phyloP scores from a whole-genome alignment of 345 rosid species.

The Garcia nutans region DNA sequence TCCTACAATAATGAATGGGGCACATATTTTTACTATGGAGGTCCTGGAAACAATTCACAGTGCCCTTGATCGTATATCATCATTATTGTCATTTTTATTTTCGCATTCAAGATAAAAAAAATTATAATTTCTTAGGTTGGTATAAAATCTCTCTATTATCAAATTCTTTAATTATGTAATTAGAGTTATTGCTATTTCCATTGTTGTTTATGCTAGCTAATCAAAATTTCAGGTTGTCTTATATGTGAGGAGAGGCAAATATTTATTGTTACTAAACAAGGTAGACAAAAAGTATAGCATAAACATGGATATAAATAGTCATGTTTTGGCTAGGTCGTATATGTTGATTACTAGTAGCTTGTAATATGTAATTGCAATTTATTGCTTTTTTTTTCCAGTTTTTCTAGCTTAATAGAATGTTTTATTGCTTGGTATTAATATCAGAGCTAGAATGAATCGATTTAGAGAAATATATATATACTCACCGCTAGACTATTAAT shows the following conservation, averaged over 20 bases:
- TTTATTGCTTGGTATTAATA: too few relatives aligned
- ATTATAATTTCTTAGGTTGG: neutral
- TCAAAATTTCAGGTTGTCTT: constrained; percentile 1
- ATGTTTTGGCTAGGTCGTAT: constrained; percentile 18
- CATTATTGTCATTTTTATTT: neutral
- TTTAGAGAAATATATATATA: too few relatives aligned
- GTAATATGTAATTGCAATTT: neutral
- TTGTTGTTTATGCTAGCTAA: constrained; percentile 30
- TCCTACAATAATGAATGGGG: constrained; percentile 85
- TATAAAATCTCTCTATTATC: neutral
- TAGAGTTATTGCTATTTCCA: constrained; percentile 29
- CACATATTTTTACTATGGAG: constrained; percentile 86
- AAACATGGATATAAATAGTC: constrained; percentile 41
- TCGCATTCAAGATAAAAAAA: neutral
- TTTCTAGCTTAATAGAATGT: too few relatives aligned
- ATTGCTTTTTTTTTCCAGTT: too few relatives aligned
- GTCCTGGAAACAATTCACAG: constrained; percentile 74
- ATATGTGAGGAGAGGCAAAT: constrained; percentile 6
- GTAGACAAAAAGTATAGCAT: constrained; percentile 12
- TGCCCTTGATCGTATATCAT: constrained; percentile 48
- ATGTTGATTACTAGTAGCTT: neutral
- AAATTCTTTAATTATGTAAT: constrained; percentile 41
- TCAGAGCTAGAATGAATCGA: too few relatives aligned
- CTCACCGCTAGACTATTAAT: too few relatives aligned
- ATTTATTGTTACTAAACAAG: constrained; percentile 13